Evolutionary conservation across 108 stramenopile genomes (phyloP).

Genomic region (Nitzschia sp.): DNA sequence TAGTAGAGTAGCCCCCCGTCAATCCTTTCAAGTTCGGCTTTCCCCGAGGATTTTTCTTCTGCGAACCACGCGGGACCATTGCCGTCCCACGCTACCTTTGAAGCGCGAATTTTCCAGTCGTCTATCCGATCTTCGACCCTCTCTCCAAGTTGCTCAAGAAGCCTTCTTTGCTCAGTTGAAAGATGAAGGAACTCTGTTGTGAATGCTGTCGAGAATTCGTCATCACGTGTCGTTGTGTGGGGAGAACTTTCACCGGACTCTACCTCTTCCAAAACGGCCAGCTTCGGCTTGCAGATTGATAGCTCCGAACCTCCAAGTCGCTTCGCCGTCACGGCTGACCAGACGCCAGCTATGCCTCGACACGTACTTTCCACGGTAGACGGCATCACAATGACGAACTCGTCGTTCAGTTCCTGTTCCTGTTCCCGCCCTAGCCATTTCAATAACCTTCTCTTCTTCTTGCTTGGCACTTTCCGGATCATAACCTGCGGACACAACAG

Average conservation of each 20-base stretch:
- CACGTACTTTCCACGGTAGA: constrained; percentile 10
- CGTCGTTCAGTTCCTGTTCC: neutral
- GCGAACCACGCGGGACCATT: constrained; percentile 1
- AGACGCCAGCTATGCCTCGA: constrained; percentile 5
- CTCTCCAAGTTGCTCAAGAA: constrained; percentile 19
- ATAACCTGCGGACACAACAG: too few species aligned
- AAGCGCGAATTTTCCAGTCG: constrained; percentile 22
- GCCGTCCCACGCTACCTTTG: constrained; percentile 38
- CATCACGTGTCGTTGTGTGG: neutral
- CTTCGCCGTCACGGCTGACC: neutral
- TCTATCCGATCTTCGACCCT: neutral
- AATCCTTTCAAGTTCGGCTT: constrained; percentile 17
- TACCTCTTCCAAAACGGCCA: too few species aligned
- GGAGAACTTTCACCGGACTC: too few species aligned
- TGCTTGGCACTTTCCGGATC: neutral
- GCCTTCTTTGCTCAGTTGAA: neutral
- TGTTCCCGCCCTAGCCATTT: neutral
- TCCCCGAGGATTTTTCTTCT: neutral
- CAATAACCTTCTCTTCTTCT: neutral
- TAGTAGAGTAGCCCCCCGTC: constrained; percentile 28
- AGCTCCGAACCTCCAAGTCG: too few species aligned
- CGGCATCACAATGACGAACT: neutral
- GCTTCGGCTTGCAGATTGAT: too few species aligned
- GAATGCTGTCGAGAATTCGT: constrained; percentile 18
- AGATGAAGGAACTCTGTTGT: constrained; percentile 16